Conservation (phyloP, 441 rosid genomes). For the Theobroma grandiflorum region DNA sequence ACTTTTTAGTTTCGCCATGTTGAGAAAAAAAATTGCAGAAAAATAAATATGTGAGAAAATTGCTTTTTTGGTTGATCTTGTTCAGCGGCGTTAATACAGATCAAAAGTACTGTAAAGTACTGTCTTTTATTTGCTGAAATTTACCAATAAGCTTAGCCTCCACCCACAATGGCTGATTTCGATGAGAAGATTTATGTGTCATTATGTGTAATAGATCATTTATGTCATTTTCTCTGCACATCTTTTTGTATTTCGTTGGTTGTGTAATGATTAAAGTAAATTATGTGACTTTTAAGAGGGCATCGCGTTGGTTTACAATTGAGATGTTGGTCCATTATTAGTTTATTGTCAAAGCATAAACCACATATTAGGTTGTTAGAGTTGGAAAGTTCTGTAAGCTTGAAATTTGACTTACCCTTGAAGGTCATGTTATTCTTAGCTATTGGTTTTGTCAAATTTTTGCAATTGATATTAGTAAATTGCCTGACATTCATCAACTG, state of each 20-base stretch:
- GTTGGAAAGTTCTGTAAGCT: background rate
- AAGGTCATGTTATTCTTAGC: background rate
- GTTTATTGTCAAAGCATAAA: background rate
- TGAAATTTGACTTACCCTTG: background rate
- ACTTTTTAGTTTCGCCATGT: background rate
- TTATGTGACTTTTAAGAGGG: conserved; percentile 5
- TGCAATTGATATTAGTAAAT: no score
- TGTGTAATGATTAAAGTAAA: background rate
- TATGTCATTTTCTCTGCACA: background rate
- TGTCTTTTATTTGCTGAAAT: background rate
- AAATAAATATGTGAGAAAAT: background rate
- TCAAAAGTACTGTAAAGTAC: background rate
- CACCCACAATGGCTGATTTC: background rate
- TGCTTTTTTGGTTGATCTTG: background rate
- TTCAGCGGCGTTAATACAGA: background rate
- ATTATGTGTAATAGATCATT: background rate
- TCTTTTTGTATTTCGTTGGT: background rate
- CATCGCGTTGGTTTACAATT: background rate
- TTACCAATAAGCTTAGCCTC: background rate
- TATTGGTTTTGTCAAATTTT: conserved; percentile 2
- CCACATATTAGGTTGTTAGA: background rate
- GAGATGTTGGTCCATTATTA: background rate
- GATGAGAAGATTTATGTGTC: background rate
- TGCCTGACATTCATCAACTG: background rate
- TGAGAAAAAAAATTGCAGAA: conserved; percentile 2